phyloP scores from a whole-genome alignment of 345 rosid genomes.

The Mercurialis annua region DNA sequence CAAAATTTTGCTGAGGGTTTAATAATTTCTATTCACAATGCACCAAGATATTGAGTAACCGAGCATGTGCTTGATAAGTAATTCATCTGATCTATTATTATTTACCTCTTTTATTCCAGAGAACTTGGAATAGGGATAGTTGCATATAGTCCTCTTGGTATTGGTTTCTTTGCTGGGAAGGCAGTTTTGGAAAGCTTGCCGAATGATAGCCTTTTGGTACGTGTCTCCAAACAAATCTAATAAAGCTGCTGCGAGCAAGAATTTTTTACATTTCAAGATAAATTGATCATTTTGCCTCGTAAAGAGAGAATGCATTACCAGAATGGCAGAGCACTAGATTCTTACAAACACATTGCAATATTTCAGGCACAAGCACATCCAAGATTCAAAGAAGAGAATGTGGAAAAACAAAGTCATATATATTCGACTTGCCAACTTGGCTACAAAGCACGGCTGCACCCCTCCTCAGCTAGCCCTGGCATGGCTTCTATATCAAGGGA shows the following conservation, averaged over 20 bases:
- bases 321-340: background rate
- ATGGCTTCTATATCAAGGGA: conserved; percentile 47
- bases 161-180: conserved; percentile 42
- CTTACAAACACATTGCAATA: background rate
- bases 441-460: conserved; percentile 38
- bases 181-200: conserved; percentile 34
- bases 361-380: conserved; percentile 31
- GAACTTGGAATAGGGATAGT: conserved; percentile 41
- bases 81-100: no score
- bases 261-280: background rate
- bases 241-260: background rate
- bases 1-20: background rate
- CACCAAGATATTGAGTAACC: no score
- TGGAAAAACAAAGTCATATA: conserved; percentile 46
- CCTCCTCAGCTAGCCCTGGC: conserved; percentile 50
- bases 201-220: conserved; percentile 23
- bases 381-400: conserved; percentile 37
- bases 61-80: no score
- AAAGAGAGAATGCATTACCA: background rate
- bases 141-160: conserved; percentile 37
- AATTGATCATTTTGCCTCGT: background rate
- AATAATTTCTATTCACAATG: background rate
- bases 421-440: conserved; percentile 26
- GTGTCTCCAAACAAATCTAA: background rate
- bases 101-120: no score